Conservation (phyloP, 1,284 basidiomycete species). For the Papiliotrema flavescens region DNA sequence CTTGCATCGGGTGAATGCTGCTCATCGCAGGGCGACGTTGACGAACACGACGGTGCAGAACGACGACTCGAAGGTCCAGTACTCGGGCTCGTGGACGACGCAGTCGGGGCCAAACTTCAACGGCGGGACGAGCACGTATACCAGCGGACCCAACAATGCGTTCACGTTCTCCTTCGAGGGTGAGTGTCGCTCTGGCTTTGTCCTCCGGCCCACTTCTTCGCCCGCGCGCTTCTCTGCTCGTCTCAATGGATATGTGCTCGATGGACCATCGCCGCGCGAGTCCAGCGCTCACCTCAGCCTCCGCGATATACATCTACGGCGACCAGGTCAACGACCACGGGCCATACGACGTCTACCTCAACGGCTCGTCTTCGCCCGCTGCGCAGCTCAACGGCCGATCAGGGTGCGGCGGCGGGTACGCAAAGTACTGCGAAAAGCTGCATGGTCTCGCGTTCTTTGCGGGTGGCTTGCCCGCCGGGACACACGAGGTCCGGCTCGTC, state of each 20-base stretch:
- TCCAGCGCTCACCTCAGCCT: slow-evolving; percentile 30
- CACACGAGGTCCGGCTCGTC: slow-evolving; percentile 35
- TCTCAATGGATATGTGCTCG: slow-evolving; percentile 6
- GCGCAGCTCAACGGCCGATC: slow-evolving; percentile 38
- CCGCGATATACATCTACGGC: slow-evolving; percentile 48
- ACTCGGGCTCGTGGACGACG: slow-evolving; percentile 43
- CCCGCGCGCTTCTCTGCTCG: neutral
- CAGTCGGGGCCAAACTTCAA: slow-evolving; percentile 39
- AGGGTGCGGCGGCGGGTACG: slow-evolving; percentile 39
- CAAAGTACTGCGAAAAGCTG: slow-evolving; percentile 49
- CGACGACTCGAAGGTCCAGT: slow-evolving; percentile 27
- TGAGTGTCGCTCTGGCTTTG: slow-evolving; percentile 3
- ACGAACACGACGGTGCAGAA: slow-evolving; percentile 46
- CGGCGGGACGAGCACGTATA: slow-evolving; percentile 39
- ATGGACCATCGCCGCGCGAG: too few relatives aligned
- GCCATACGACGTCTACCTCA: slow-evolving; percentile 40
- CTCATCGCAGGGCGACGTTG: slow-evolving; percentile 27
- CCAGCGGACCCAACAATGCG: slow-evolving; percentile 29
- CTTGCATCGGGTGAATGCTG: neutral
- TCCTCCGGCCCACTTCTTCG: neutral
- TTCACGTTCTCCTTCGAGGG: slow-evolving; percentile 40
- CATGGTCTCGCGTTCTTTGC: slow-evolving; percentile 41
- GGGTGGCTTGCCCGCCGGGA: slow-evolving; percentile 29
- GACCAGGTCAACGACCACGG: slow-evolving; percentile 52
- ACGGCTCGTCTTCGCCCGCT: slow-evolving; percentile 21